A percentile compares a stretch with the other conserved stretches of the same genome.
Conservation (phyloP, 2,329 filamentous ascomycete genomes). For the Endothia cerciana region DNA sequence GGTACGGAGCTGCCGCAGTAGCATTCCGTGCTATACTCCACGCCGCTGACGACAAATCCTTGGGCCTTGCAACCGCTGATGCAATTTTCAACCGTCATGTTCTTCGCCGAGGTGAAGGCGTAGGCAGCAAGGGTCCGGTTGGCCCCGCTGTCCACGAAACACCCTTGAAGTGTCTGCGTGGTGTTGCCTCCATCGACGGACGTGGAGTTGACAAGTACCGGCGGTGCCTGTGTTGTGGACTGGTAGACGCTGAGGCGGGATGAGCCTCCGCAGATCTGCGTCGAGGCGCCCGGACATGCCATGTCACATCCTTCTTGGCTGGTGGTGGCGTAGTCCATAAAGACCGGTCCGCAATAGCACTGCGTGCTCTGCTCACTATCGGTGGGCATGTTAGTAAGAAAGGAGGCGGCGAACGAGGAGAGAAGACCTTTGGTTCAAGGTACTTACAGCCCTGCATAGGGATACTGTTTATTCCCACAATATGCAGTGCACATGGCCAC, state of each 20-base stretch:
- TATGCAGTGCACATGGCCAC: constrained; percentile 28
- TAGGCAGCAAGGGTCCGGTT: background rate
- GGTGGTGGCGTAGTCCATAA: constrained; percentile 31
- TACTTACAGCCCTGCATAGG: constrained; percentile 25
- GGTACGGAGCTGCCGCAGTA: background rate
- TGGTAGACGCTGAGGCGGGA: constrained; percentile 28
- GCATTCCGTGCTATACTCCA: background rate
- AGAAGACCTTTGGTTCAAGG: too few species aligned
- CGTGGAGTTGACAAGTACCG: constrained; percentile 16
- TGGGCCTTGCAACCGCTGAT: background rate
- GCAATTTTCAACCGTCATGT: constrained; percentile 19
- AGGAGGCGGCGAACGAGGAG: rapidly evolving
- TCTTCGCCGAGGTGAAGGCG: constrained; percentile 1
- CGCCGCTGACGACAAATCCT: background rate
- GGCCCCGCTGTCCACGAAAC: background rate
- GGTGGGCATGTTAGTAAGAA: background rate
- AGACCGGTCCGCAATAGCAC: constrained; percentile 33
- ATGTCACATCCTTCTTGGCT: constrained; percentile 45
- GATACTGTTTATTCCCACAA: constrained; percentile 27
- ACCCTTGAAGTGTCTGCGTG: background rate
- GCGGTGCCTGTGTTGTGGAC: constrained; percentile 21
- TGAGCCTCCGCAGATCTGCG: constrained; percentile 28
- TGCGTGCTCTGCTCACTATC: constrained; percentile 29
- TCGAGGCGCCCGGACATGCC: constrained; percentile 41
- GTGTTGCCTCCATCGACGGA: background rate